Percentiles rank a stretch among this genome's conserved stretches.
Evolutionary conservation across 2,329 filamentous ascomycete species (phyloP).

Genomic region (Tolypocladium tropicale): DNA sequence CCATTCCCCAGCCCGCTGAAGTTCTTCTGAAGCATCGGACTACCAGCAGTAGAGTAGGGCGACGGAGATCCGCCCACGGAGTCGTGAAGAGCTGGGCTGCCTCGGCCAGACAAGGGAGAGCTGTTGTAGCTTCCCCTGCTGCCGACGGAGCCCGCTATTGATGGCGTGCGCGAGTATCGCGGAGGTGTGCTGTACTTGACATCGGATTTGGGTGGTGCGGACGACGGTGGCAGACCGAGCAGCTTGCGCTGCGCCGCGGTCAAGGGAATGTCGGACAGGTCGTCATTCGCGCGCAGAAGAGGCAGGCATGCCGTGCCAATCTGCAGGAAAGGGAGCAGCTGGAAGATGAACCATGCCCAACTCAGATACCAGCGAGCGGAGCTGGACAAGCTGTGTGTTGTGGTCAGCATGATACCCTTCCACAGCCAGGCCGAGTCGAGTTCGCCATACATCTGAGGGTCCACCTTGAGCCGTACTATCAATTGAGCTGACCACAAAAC

Average conservation of each 20-base stretch:
- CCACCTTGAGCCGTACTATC: constrained; percentile 23
- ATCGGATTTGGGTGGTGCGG: constrained; percentile 54
- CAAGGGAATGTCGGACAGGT: constrained; percentile 79
- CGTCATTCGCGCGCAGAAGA: constrained; percentile 60
- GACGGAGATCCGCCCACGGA: constrained; percentile 28
- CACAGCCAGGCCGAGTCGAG: neutral
- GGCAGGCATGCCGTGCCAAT: constrained; percentile 62
- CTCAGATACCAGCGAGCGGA: constrained; percentile 24
- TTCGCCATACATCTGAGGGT: constrained; percentile 26
- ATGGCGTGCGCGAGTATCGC: constrained; percentile 69
- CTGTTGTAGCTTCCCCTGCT: constrained; percentile 46
- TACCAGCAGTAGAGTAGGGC: constrained; percentile 34
- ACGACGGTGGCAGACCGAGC: constrained; percentile 66
- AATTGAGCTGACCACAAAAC: constrained; percentile 25
- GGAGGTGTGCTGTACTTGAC: constrained; percentile 72
- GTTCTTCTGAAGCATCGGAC: constrained; percentile 58
- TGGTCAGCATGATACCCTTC: neutral
- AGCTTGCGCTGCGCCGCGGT: constrained; percentile 67
- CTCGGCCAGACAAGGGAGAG: constrained; percentile 48
- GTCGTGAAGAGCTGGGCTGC: constrained; percentile 32
- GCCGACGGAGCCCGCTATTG: constrained; percentile 50
- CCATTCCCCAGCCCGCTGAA: constrained; percentile 40
- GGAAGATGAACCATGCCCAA: constrained; percentile 36
- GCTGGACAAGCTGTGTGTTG: constrained; percentile 17
- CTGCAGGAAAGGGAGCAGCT: constrained; percentile 57